Evolutionary conservation across 2,329 filamentous ascomycete genomes (phyloP), one percentile per base, ranked within the genome.

Genomic region (Pestalotiopsis sp.): DNA sequence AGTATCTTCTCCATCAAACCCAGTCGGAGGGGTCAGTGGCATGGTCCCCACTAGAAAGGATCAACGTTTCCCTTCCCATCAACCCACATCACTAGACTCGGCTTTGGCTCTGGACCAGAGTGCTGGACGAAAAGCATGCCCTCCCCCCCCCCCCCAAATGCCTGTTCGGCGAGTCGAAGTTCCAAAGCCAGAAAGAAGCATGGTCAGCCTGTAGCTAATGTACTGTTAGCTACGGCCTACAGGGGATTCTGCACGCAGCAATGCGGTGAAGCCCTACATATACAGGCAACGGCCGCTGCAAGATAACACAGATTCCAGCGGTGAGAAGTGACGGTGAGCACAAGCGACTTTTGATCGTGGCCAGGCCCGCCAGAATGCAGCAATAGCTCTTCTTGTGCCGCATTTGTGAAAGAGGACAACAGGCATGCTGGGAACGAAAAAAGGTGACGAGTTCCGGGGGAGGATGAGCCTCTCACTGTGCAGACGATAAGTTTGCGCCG

Each of bases 41-140:
- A 52, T 52, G 44, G 44, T 38, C 64, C 24, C 64, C 64, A 55
- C 64, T 26, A 38, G 48, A 62, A 35, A 66, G 65, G 65, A 62
- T 61, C 65, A 66, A 22, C 44, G 65, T 66, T 52, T 62, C 57
- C 65, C 30, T 62, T 52, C 57, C 56, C 61, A 40, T 66, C 44
- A 52, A 52, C 44, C 44, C 44, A 52, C 44, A 52, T 52, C 44
- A 52, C 44, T 52, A 52, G 44, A n/a, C 44, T 52, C 44, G 57
- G 65, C 56, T 40, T 62, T 40, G 35, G 64, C 52, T 65, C 22
- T 65, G 14, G 65, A 40, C 22, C 57, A 66, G 30, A 66, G 64
- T 40, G 52, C 64, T 44, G 26, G 39, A 26, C 20, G 14, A 24
- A 38, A 48, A 26, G 40, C 40, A 64, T 65, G 63, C 63, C 63